Evolutionary conservation across 495 filamentous ascomycete genomes (phyloP), one percentile per base, ranked within the genome.

Genomic region (Cenococcum geophilum): DNA sequence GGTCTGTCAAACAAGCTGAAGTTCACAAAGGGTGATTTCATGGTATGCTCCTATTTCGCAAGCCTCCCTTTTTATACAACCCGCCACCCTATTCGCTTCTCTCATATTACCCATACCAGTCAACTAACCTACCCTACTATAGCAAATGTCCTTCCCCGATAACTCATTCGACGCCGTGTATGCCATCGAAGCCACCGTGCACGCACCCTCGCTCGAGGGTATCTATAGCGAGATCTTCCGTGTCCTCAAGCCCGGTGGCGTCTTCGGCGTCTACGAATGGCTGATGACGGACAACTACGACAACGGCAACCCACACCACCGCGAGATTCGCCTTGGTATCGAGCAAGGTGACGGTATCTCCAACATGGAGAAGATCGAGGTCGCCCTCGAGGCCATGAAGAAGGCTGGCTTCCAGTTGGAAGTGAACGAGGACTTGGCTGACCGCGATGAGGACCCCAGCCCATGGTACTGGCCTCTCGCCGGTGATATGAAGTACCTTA

Each of bases 211-310:
- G 66, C 83, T 98, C n/a, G 90, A 88, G 62, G 95, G 91, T 60
- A 91, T 98, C 55, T 98, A 98, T 77, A 82, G 80, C 73, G 85
- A 98, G 74, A 97, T 97, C 71, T 89, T 86, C 82, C 89, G 91
- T 34, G 93, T 97, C 45, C 79, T 98, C 53, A 98, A 97, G 82
- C 93, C 93, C 50, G 93, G 95, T 55, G 93, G 93, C 70, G 81
- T 89, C 57, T 98, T 98, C 69, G 93, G 93, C 70, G 93, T 97
- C 40, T 97, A 97, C 79, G 93, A 98, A 75, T 98, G 95, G 95
- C 80, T 98, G 64, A 98, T 98, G 93, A 97, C 92, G 42, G 92
- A 97, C 68, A 77, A 86, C 1, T 98, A 97, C 78, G 88, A 98
- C 78, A 92, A 93, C 71, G 75, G 85, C 56, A 90, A 97, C 79